Conservation (phyloP, 73 alveolate species). For the Paramecium primaurelia region DNA sequence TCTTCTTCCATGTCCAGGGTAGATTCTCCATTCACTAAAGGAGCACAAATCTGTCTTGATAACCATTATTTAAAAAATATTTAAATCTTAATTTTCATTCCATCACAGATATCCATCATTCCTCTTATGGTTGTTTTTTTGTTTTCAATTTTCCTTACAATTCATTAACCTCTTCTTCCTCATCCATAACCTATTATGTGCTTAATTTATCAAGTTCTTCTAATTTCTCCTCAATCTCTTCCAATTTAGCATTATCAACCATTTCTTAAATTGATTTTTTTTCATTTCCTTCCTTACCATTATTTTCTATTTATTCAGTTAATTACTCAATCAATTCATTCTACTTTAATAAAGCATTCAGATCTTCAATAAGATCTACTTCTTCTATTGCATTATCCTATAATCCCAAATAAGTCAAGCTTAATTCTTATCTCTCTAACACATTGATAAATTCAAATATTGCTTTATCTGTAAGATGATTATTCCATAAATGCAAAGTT, state of each 20-base stretch:
- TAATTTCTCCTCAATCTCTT: slow-evolving; percentile 1
- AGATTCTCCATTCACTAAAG: slow-evolving; percentile 87
- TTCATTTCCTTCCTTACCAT: neutral
- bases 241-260: neutral
- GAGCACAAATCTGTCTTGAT: slow-evolving; percentile 90
- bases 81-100: slow-evolving; percentile 24
- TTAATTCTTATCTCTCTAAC: neutral
- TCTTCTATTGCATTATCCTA: neutral
- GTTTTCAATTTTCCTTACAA: neutral
- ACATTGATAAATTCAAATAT: neutral
- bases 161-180: neutral
- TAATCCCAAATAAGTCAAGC: neutral
- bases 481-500: slow-evolving; percentile 21
- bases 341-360: neutral
- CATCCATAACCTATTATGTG: neutral
- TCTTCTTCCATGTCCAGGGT: slow-evolving; percentile 93
- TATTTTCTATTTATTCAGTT: neutral
- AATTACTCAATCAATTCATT: neutral
- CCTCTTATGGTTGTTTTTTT: neutral
- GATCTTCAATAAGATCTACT: neutral
- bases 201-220: neutral
- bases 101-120: neutral
- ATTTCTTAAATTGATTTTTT: neutral
- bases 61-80: slow-evolving; percentile 75
- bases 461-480: slow-evolving; percentile 9